A percentile compares a stretch with the other conserved stretches of the same genome.
Evolutionary conservation across 75 land plant genomes (phyloP).

Genomic region (Pinus tabuliformis): DNA sequence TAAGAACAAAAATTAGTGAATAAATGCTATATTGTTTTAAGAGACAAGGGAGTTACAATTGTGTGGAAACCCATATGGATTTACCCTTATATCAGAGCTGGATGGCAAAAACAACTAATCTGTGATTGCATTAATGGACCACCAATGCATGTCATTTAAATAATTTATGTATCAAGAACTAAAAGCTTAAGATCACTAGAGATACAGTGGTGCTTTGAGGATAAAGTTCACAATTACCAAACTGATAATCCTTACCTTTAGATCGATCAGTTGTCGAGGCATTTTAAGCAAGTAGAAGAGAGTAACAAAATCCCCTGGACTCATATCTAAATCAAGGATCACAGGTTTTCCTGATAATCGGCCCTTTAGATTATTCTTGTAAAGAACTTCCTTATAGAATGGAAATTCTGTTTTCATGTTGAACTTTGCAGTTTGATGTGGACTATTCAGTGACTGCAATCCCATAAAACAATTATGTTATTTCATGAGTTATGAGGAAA

Average conservation of each 20-base stretch:
- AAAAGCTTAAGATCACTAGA: no score
- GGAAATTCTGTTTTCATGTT: slow-evolving; percentile 76
- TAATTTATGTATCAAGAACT: no score
- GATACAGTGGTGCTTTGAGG: no score
- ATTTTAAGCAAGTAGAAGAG: slow-evolving; percentile 74
- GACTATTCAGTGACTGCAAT: slow-evolving; percentile 54
- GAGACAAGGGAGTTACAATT: background rate
- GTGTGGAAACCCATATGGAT: no score
- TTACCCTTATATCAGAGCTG: no score
- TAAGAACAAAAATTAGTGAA: background rate
- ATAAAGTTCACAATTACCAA: background rate
- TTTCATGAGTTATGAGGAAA: background rate
- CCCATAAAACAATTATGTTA: background rate
- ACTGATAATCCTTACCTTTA: slow-evolving; percentile 46
- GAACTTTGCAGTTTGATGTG: slow-evolving; percentile 63
- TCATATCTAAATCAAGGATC: slow-evolving; percentile 89
- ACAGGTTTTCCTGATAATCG: slow-evolving; percentile 42
- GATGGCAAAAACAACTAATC: no score
- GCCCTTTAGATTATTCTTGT: slow-evolving; percentile 37
- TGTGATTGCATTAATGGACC: no score
- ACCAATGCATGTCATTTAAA: no score
- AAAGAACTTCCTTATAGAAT: slow-evolving; percentile 43
- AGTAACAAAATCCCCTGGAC: slow-evolving; percentile 87
- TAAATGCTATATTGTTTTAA: background rate
- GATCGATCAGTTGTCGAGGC: slow-evolving; percentile 56